phyloP scores from a whole-genome alignment of 306 rosid genomes.

The Alnus rubra region DNA sequence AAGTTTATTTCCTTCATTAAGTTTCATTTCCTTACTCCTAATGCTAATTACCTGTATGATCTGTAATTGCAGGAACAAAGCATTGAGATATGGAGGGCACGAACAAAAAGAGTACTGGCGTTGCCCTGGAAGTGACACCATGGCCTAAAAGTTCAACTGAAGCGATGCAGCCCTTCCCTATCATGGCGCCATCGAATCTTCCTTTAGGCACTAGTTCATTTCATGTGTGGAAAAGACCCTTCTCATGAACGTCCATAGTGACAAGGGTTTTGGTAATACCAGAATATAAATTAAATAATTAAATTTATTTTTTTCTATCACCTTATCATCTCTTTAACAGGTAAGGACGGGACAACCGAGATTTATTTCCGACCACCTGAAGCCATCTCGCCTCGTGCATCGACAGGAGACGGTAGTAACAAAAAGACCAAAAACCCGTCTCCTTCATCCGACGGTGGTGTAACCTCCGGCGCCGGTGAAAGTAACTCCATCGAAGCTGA shows the following conservation, averaged over 20 bases:
- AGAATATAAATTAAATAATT: too few species aligned
- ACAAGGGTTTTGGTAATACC: neutral
- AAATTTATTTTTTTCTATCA: too few species aligned
- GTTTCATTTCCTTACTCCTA: neutral
- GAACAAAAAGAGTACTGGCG: neutral
- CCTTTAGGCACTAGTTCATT: slow-evolving; percentile 9
- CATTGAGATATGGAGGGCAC: slow-evolving; percentile 19
- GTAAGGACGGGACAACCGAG: neutral
- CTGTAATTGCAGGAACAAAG: neutral
- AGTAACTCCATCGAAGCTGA: neutral
- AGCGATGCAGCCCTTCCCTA: neutral
- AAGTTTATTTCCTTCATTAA: neutral
- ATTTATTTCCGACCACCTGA: neutral
- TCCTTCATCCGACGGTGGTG: slow-evolving; percentile 1
- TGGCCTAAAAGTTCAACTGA: neutral
- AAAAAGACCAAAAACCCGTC: neutral
- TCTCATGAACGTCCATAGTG: neutral
- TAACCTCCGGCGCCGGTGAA: neutral
- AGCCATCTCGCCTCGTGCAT: neutral
- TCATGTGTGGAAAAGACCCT: slow-evolving; percentile 16
- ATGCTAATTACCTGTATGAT: neutral
- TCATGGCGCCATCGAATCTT: slow-evolving; percentile 10
- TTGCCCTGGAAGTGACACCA: neutral
- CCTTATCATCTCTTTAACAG: neutral
- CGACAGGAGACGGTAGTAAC: neutral